Base-by-base conservation (phyloP, 345 rosid genomes). In the Sonneratia alba region DNA sequence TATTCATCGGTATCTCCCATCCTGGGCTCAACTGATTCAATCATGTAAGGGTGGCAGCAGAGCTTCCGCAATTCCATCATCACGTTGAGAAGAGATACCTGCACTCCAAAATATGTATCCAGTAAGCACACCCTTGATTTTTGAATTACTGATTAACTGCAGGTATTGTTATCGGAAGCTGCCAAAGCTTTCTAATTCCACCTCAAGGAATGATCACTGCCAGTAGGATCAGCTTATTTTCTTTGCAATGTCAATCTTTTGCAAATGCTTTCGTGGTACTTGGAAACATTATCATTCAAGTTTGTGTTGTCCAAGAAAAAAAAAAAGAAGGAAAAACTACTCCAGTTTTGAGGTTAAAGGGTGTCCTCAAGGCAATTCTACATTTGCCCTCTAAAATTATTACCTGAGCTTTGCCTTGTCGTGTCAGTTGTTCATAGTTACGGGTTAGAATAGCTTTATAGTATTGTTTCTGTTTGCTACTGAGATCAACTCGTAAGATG, bases 1-100 rank as follows among this genome's bases (percentile, higher is more conserved):
- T 93, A 78, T 86, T 96, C 98, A 68, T 74, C 67, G 10, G 88
- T n/a, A 74, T 96, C 91, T 62, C 85, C 81, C 27, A 88, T 82
- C 67, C 73, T 82, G 11, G 96, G 99, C 67, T 96, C 99, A 77
- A 91, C 94, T 78, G 98, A 98, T 80, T 92, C 98, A 72, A 89
- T 80, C 94, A 96, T 86, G 72, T 87, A 96, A 73, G 99, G 89
- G 87, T 96, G 99, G 83, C 99, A 96, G 79, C 98, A 96, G 67
- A 96, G 94, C 85, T 96, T 96, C 77, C 99, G 92, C 85, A 96
- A 76, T 82, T 96, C 98, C 99, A 96, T 96, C 78, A 96, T 94
- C 76, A 96, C 97, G 69, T 96, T 96, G 69, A 85, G 91, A 69
- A 96, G 94, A 74, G 97, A 92, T 77, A 96, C 88, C 99, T 96